These are phyloP conservation scores for Trichoderma orchidacearum DNA, from an alignment of 495 filamentous ascomycete genomes.

Conservation along the genomic window DNA sequence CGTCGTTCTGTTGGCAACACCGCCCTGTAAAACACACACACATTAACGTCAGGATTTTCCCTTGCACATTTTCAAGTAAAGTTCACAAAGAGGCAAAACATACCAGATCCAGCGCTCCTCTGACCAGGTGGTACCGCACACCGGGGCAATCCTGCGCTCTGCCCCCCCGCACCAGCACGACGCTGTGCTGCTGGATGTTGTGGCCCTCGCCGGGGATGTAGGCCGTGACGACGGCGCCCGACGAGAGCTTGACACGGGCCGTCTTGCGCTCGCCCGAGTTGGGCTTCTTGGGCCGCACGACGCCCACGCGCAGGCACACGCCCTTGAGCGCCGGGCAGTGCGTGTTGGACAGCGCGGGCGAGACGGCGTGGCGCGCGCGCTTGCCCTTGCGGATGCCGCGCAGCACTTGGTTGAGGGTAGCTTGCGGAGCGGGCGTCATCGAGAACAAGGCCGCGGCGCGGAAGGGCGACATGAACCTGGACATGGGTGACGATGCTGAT, in stretches of 20 bases:
- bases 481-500: too few species aligned
- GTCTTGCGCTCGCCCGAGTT: conserved; percentile 94
- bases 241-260: conserved; percentile 75
- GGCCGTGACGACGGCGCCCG: conserved; percentile 69
- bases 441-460: conserved; percentile 27
- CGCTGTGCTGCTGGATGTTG: conserved; percentile 97
- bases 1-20: conserved; percentile 69
- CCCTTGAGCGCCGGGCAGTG: conserved; percentile 76
- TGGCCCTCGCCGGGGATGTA: conserved; percentile 97
- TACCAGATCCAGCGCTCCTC: conserved; percentile 91
- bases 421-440: conserved; percentile 31
- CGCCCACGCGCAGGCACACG: conserved; percentile 83
- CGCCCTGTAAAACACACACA: conserved; percentile 45
- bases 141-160: conserved; percentile 93
- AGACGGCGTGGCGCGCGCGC: conserved; percentile 66
- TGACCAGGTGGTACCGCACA: conserved; percentile 87
- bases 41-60: conserved; percentile 7
- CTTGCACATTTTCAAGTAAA: not conserved
- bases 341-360: conserved; percentile 61
- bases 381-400: conserved; percentile 64
- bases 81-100: conserved; percentile 18
- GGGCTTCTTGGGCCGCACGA: conserved; percentile 94
- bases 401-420: conserved; percentile 48
- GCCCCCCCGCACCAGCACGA: conserved; percentile 85
- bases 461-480: not conserved